Base-by-base conservation (phyloP, 176 grass and related monocot species). In the Juncus inflexus region DNA sequence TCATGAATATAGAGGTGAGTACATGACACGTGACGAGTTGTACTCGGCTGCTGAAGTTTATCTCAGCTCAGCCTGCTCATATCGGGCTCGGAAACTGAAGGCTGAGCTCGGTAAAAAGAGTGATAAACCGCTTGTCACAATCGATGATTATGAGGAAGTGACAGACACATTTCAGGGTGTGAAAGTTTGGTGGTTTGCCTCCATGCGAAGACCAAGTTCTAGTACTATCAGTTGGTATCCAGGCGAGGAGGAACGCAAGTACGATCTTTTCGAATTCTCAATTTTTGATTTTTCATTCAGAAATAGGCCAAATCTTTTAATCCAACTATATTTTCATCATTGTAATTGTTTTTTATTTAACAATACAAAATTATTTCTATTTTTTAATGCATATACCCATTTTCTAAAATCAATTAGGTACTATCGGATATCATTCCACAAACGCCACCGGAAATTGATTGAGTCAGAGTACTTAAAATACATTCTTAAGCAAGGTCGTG, bases 101-200 rank as follows among this genome's bases (percentile, higher is more conserved):
- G 90, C 81, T 4, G 90, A 95, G 9, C 55, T 95, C 40, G 60
- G 69, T 54, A 72, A 59, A 41, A 72, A 64, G 63, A 83, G 82
- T 73, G 77, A 65, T 51, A 78, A 16, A 10, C 68, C 79, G 14
- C 63, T 64, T 19, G 62, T 95, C 61, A 43, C 78, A 15, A 81
- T 95, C 3, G 90, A 80, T 60, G 79, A 85, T 73, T 3, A 85
- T 49, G 72, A 95, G 42, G 85, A 89, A 79, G 85, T 95, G 36
- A 52, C 63, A 15, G 85, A 95, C 76, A 13, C 15, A 5, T 89
- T 83, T 68, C 0, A 0, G 0, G 85, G 63, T 10, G 61, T 49
- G 9, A 80, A 14, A 28, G 3, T 95, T 15, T 89, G 85, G 90
- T 95, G 85, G 90, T 64, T 53, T 7, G 58, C 76, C 0, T 28